phyloP scores from a whole-genome alignment of 176 grass and related monocot species.

The Zea luxurians region DNA sequence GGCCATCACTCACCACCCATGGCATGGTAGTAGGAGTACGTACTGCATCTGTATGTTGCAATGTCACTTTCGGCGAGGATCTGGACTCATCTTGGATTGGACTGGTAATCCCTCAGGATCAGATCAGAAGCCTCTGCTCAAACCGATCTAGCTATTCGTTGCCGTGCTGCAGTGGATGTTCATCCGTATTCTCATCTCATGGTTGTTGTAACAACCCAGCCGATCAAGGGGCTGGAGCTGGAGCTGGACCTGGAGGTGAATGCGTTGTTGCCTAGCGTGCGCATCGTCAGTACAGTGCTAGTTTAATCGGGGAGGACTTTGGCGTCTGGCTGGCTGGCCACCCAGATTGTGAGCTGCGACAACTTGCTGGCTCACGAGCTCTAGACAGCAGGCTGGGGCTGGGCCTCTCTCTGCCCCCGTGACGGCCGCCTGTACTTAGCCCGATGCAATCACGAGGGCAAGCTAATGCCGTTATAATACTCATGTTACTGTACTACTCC shows the following conservation, averaged over 20 bases:
- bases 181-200: neutral
- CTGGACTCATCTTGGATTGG: conserved; percentile 21
- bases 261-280: conserved; percentile 31
- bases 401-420: conserved; percentile 15
- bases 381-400: neutral
- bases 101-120: conserved; percentile 10
- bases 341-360: neutral
- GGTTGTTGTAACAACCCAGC: neutral
- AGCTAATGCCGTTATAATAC: conserved; percentile 20
- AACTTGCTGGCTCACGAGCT: conserved; percentile 17
- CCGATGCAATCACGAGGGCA: conserved; percentile 27
- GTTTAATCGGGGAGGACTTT: conserved; percentile 8
- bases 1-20: conserved; percentile 2
- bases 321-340: conserved; percentile 9
- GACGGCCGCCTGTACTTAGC: conserved; percentile 17
- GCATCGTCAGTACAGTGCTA: conserved; percentile 11
- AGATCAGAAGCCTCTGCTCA: too few relatives aligned
- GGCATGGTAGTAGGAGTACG: neutral
- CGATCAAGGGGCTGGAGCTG: too few relatives aligned
- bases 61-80: conserved; percentile 31
- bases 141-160: too few relatives aligned
- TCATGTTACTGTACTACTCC: neutral
- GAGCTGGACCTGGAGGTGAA: conserved; percentile 9
- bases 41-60: neutral
- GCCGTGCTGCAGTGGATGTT: neutral